These are phyloP conservation scores for Fistulifera solaris DNA, from an alignment of 108 stramenopile genomes.

Conservation along the genomic window DNA sequence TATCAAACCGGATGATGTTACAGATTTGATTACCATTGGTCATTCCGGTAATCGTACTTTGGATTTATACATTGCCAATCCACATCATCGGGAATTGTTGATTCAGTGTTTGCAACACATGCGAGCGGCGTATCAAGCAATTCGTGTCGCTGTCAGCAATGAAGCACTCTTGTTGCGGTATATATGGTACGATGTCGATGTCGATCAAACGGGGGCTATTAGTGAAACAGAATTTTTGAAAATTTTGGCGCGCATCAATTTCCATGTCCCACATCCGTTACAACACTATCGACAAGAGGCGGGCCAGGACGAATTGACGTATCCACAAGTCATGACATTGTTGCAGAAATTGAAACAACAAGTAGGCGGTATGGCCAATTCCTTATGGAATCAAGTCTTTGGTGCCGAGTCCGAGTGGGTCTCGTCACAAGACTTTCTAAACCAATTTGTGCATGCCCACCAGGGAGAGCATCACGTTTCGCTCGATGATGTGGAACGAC, in stretches of 20 bases:
- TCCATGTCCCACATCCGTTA: conserved; percentile 14
- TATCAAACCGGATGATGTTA: too few species aligned
- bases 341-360: conserved; percentile 28
- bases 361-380: conserved; percentile 6
- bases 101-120: conserved; percentile 30
- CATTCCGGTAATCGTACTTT: conserved; percentile 30
- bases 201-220: conserved; percentile 32
- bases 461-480: conserved; percentile 48
- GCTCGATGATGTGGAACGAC: conserved; percentile 28
- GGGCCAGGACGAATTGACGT: conserved; percentile 20
- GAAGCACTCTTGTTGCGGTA: conserved; percentile 61
- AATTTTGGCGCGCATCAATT: conserved; percentile 55
- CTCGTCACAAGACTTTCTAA: conserved; percentile 34
- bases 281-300: conserved; percentile 22
- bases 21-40: conserved; percentile 54
- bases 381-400: conserved; percentile 43
- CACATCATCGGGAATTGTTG: conserved; percentile 27
- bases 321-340: conserved; percentile 37
- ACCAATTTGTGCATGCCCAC: conserved; percentile 30
- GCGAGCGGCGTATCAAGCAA: conserved; percentile 27
- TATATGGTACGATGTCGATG: conserved; percentile 69
- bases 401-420: conserved; percentile 28
- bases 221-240: conserved; percentile 34
- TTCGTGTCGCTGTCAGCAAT: conserved; percentile 19
- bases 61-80: conserved; percentile 32